Base-by-base conservation (phyloP, 805 yeast genomes). In the Candida qinlingensis region DNA sequence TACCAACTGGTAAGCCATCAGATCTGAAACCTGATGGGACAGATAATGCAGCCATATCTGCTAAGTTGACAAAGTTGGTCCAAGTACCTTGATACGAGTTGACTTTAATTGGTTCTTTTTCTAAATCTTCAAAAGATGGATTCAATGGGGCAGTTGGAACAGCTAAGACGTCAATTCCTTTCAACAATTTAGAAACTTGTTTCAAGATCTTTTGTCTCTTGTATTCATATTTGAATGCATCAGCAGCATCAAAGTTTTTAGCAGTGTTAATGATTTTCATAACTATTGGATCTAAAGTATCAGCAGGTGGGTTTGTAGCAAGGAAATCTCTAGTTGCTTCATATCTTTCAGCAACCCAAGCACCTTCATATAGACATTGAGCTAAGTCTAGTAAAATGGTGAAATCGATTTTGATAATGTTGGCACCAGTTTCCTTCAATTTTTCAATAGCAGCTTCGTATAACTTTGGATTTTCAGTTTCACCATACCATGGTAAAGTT, bases 291-390 rank as follows among this genome's bases (percentile, higher is more conserved):
- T 92, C 97, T 58, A 92, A 71, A 43, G 85, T 76, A 34, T 76
- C 74, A 39, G 65, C 72, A 33, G 94, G 88, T 19, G 94, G 90
- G 60, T 81, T 76, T 7, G 85, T 73, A 30, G 79, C 79, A 49
- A 87, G 74, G 56, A 85, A 86, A 39, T 85, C 87, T 57, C 80
- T 77, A 36, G 82, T 79, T 28, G 97, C 97, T 53, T 88, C 81
- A 69, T 81, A 90, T 58, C 99, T 79, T 71, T 92, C 99, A 27
- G 95, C 88, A 9, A 92, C 98, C 99, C 99, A 92, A n/a, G 98
- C 87, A 50, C 99, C 99, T 62, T 92, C 97, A 64, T 92, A 92
- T 36, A 92, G 75, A 62, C 94, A 87, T 57, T 80, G 80, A 13
- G 98, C 99, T 49, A 92, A 74, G 36, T 85, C 86, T 52, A 87